phyloP scores from a whole-genome alignment of 2,329 filamentous ascomycete species.

The Aureobasidium sp. region DNA sequence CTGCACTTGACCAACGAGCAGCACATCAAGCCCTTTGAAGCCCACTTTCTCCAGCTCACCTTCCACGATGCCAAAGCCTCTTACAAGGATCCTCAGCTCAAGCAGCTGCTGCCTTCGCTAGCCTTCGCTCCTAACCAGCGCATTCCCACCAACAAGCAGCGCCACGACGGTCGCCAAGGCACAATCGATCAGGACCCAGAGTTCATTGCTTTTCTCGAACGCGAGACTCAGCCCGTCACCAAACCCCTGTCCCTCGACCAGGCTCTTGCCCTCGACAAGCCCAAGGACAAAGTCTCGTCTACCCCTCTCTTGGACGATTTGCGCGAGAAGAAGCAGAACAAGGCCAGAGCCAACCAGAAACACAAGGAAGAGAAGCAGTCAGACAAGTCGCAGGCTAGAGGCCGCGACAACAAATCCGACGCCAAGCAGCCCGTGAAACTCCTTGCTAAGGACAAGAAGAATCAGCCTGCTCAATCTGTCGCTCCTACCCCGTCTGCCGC shows the following conservation, averaged over 20 bases:
- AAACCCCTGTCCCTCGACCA: conserved; percentile 46
- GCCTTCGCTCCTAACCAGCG: conserved; percentile 82
- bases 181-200: conserved; percentile 96
- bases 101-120: conserved; percentile 65
- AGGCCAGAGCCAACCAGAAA: conserved; percentile 42
- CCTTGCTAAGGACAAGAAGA: conserved; percentile 37
- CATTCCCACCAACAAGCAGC: conserved; percentile 64
- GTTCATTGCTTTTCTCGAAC: conserved; percentile 88
- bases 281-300: conserved; percentile 54
- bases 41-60: conserved; percentile 58
- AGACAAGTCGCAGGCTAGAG: conserved; percentile 33
- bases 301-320: conserved; percentile 88
- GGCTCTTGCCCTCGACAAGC: conserved; percentile 42
- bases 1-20: conserved; percentile 70
- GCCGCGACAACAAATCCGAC: conserved; percentile 24
- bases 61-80: conserved; percentile 82
- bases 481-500: conserved; percentile 21
- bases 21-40: conserved; percentile 60
- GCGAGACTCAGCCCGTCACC: conserved; percentile 66
- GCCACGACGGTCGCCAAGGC: conserved; percentile 77
- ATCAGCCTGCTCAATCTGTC: conserved; percentile 31
- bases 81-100: conserved; percentile 61
- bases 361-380: conserved; percentile 32
- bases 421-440: conserved; percentile 37
- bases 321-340: conserved; percentile 83